Percentiles rank a stretch among this genome's conserved stretches.
These are phyloP conservation scores for Hippophae rhamnoides DNA, from an alignment of 306 rosid genomes.

Conservation along the genomic window DNA sequence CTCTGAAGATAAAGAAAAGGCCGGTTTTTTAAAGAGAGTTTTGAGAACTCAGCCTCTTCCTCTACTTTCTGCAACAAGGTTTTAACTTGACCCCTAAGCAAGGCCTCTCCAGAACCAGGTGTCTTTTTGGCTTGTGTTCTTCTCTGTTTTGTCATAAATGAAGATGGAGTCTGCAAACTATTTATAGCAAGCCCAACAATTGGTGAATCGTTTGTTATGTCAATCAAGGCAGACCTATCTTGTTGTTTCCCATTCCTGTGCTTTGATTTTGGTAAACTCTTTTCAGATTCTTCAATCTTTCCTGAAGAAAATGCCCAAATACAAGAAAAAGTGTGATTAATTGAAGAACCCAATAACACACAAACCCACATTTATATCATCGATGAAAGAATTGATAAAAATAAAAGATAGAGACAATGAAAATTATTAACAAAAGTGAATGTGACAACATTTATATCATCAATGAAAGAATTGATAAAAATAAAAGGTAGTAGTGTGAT, in stretches of 20 bases:
- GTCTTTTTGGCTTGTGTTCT: constrained; percentile 47
- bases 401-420: no score
- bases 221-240: constrained; percentile 59
- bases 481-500: no score
- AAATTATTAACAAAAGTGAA: no score
- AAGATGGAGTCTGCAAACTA: constrained; percentile 47
- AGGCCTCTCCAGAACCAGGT: constrained; percentile 88
- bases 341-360: background rate
- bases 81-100: constrained; percentile 90
- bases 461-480: background rate
- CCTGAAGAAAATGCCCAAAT: constrained; percentile 23
- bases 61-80: constrained; percentile 83
- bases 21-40: constrained; percentile 41
- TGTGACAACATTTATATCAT: background rate
- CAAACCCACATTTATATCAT: background rate
- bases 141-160: constrained; percentile 32
- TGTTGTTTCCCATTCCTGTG: constrained; percentile 37
- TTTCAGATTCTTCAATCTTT: constrained; percentile 48
- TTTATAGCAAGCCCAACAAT: constrained; percentile 70
- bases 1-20: constrained; percentile 38
- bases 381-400: background rate
- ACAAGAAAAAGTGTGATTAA: background rate
- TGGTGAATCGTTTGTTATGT: constrained; percentile 85
- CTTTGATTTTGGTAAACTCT: constrained; percentile 34
- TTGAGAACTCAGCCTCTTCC: constrained; percentile 76